Conservation (phyloP, 2,329 filamentous ascomycete genomes). For the Drechslerella dactyloides region DNA sequence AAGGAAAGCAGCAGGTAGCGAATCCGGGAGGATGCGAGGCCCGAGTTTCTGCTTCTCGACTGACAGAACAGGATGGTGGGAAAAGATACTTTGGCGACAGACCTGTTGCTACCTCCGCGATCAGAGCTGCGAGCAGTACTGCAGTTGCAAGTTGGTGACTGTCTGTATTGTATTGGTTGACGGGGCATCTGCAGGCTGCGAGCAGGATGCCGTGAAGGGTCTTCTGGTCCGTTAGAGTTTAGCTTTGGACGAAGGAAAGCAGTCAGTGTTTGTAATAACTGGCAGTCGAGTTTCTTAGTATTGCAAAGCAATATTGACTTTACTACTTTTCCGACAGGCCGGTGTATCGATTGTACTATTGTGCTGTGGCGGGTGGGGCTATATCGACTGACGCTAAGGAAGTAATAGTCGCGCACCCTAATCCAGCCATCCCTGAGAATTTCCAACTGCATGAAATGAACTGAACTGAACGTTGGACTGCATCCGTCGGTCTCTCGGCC, state of each 20-base stretch:
- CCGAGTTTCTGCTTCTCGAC: neutral
- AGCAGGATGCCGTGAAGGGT: slow-evolving; percentile 50
- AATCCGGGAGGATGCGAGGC: neutral
- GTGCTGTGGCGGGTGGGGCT: slow-evolving; percentile 49
- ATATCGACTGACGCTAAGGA: slow-evolving; percentile 36
- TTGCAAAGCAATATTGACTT: too few relatives aligned
- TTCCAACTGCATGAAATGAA: neutral
- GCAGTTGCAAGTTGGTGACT: too few relatives aligned
- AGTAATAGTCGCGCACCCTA: slow-evolving; percentile 20
- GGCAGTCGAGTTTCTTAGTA: too few relatives aligned
- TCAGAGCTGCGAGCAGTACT: neutral
- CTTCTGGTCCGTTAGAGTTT: slow-evolving; percentile 40
- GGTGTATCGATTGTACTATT: slow-evolving; percentile 16
- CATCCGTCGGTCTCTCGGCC: slow-evolving; percentile 5
- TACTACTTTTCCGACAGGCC: slow-evolving; percentile 15
- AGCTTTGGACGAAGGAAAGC: slow-evolving; percentile 7
- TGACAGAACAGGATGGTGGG: slow-evolving; percentile 20
- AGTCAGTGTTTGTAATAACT: too few relatives aligned
- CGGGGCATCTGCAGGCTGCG: slow-evolving; percentile 19
- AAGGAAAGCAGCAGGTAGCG: neutral
- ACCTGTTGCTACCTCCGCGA: neutral
- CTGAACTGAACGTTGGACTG: neutral
- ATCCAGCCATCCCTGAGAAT: slow-evolving; percentile 16
- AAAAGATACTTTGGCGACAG: neutral
- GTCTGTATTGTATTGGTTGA: neutral